Evolutionary conservation across 306 rosid species (phyloP).

Genomic region (Vigna mungo): DNA sequence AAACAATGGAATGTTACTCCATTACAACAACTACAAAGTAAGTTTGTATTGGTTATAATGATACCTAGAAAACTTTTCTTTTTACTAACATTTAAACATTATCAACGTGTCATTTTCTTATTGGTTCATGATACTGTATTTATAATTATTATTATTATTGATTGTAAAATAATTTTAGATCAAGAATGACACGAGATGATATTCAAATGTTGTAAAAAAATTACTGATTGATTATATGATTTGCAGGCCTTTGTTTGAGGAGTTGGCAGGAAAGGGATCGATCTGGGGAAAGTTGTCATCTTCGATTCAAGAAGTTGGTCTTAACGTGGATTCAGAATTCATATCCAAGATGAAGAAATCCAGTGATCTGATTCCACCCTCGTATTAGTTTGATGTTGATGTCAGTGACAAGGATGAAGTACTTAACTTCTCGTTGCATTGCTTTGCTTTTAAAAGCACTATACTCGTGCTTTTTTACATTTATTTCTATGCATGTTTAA

Average conservation of each 20-base stretch:
- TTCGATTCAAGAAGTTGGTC: slow-evolving; percentile 47
- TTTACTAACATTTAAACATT: no score
- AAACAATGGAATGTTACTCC: slow-evolving; percentile 60
- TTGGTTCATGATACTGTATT: no score
- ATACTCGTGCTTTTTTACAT: no score
- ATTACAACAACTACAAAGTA: slow-evolving; percentile 49
- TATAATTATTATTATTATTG: no score
- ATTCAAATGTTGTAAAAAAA: no score
- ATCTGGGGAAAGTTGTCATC: slow-evolving; percentile 58
- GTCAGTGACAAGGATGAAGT: background rate
- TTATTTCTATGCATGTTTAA: no score
- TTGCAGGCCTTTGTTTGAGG: slow-evolving; percentile 61
- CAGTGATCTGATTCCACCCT: slow-evolving; percentile 32
- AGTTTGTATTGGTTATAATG: no score
- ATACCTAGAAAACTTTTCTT: no score
- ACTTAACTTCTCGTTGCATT: background rate
- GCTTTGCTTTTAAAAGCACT: background rate
- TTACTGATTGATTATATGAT: no score
- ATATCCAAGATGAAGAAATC: slow-evolving; percentile 42
- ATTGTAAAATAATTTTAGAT: no score
- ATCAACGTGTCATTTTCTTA: no score
- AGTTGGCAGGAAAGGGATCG: slow-evolving; percentile 55
- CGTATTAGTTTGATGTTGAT: background rate
- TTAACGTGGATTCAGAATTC: slow-evolving; percentile 55
- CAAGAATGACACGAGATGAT: no score